Conservation (phyloP, 2,329 filamentous ascomycete species). For the Proliferodiscus dingleyae region DNA sequence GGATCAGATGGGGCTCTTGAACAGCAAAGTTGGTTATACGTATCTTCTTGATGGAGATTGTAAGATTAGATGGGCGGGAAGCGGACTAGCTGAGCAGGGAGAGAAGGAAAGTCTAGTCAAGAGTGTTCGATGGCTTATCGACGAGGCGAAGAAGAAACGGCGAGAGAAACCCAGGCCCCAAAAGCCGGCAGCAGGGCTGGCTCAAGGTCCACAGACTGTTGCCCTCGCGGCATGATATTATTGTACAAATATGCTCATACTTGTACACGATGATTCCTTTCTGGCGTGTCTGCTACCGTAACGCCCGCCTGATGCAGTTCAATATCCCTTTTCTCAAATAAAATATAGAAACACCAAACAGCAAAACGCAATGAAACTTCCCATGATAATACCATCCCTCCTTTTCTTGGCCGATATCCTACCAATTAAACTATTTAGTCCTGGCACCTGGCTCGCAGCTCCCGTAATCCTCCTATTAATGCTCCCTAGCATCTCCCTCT, state of each 20-base stretch:
- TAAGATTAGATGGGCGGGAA: constrained; percentile 91
- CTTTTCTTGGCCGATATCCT: constrained; percentile 94
- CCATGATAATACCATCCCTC: constrained; percentile 91
- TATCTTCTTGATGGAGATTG: constrained; percentile 86
- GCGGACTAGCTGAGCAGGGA: constrained; percentile 59
- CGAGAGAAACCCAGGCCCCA: constrained; percentile 11
- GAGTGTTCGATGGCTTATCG: constrained; percentile 57
- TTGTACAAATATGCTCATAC: constrained; percentile 27
- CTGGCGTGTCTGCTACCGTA: constrained; percentile 19
- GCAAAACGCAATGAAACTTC: constrained; percentile 84
- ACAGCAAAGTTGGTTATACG: constrained; percentile 80
- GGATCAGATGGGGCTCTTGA: constrained; percentile 66
- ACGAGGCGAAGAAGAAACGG: constrained; percentile 43
- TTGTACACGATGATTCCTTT: constrained; percentile 25
- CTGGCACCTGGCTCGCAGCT: constrained; percentile 86
- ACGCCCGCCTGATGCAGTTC: constrained; percentile 26
- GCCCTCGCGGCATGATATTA: constrained; percentile 16
- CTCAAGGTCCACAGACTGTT: constrained; percentile 11
- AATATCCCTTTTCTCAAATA: constrained; percentile 42
- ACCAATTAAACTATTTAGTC: constrained; percentile 85
- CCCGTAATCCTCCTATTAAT: constrained; percentile 88
- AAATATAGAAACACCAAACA: constrained; percentile 83
- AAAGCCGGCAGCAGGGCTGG: constrained; percentile 1
- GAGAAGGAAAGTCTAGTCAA: constrained; percentile 65
- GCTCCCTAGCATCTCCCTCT: constrained; percentile 80